Percentiles rank a stretch among this genome's conserved stretches.
Conservation (phyloP, 805 yeast species). For the Ogataea henricii region DNA sequence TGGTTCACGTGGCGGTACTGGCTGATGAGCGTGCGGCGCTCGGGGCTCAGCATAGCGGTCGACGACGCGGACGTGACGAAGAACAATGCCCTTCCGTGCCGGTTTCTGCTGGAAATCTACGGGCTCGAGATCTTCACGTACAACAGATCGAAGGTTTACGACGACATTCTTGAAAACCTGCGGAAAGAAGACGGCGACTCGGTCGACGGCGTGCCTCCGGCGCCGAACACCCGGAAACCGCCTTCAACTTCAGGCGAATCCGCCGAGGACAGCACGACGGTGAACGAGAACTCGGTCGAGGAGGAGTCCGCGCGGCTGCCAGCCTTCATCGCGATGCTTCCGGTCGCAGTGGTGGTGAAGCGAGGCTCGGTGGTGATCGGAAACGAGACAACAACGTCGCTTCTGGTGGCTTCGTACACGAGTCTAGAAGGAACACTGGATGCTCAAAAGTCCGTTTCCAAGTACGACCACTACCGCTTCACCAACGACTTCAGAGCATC, state of each 20-base stretch:
- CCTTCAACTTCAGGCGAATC: constrained; percentile 8
- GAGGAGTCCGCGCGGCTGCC: constrained; percentile 3
- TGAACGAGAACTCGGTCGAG: constrained; percentile 6
- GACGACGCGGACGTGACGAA: constrained; percentile 27
- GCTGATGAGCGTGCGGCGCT: constrained; percentile 52
- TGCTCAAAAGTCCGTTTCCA: constrained; percentile 44
- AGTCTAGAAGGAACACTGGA: constrained; percentile 61
- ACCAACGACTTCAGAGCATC: constrained; percentile 46
- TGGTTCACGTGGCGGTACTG: constrained; percentile 91
- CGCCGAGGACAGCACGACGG: constrained; percentile 14
- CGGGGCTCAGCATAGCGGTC: constrained; percentile 34
- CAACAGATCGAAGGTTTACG: constrained; percentile 79
- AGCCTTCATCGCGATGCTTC: constrained; percentile 46
- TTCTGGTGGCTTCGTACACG: constrained; percentile 62
- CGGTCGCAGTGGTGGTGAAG: constrained; percentile 58
- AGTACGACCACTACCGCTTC: constrained; percentile 58
- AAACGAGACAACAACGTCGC: constrained; percentile 72
- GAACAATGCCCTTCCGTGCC: constrained; percentile 55
- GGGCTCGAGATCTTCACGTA: constrained; percentile 85
- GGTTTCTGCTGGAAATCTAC: constrained; percentile 58
- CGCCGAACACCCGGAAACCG: constrained; percentile 7
- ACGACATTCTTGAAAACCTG: constrained; percentile 48
- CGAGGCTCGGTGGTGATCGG: constrained; percentile 81
- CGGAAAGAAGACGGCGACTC: constrained; percentile 9
- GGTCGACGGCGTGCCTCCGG: constrained; percentile 5